phyloP scores from a whole-genome alignment of 371 early-diverging fungal species.

The Haplosporangium sp. region DNA sequence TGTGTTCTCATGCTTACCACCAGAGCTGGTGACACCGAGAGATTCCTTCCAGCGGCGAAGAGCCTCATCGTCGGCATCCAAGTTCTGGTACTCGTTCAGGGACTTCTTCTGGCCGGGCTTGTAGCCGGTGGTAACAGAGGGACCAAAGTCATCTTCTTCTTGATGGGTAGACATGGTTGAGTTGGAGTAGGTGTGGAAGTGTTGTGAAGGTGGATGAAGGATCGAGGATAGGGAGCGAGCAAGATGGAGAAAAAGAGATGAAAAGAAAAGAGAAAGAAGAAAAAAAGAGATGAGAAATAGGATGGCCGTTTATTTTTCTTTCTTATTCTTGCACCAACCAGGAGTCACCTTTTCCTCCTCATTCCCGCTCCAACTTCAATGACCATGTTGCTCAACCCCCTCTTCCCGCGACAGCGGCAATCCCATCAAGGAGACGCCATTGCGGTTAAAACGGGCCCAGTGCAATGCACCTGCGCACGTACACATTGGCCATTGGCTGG shows the following conservation, averaged over 20 bases:
- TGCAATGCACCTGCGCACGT: no score
- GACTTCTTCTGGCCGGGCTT: constrained; percentile 92
- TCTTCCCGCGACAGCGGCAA: no score
- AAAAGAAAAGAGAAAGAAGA: constrained; percentile 30
- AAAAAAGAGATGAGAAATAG: constrained; percentile 24
- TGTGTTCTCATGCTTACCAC: constrained; percentile 59
- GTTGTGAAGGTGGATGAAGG: constrained; percentile 1
- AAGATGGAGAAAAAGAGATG: constrained; percentile 15
- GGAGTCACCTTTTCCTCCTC: not conserved
- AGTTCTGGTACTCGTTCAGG: constrained; percentile 81
- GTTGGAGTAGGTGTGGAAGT: constrained; percentile 38
- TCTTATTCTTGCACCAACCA: constrained; percentile 16
- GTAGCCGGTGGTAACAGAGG: constrained; percentile 84
- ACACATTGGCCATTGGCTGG: no score
- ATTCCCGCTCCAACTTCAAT: not conserved
- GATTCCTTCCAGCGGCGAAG: constrained; percentile 96
- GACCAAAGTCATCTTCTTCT: constrained; percentile 84
- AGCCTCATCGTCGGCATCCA: constrained; percentile 95
- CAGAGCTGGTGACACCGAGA: constrained; percentile 77
- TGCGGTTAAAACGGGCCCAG: no score
- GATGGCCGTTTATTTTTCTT: no score
- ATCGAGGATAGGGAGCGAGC: not conserved
- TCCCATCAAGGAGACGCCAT: no score
- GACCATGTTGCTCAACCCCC: constrained; percentile 10
- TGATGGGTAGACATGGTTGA: constrained; percentile 54